Evolutionary conservation across 805 yeast genomes (phyloP), one percentile per base, ranked within the genome.

Genomic region (Nadsonia fulvescens): DNA sequence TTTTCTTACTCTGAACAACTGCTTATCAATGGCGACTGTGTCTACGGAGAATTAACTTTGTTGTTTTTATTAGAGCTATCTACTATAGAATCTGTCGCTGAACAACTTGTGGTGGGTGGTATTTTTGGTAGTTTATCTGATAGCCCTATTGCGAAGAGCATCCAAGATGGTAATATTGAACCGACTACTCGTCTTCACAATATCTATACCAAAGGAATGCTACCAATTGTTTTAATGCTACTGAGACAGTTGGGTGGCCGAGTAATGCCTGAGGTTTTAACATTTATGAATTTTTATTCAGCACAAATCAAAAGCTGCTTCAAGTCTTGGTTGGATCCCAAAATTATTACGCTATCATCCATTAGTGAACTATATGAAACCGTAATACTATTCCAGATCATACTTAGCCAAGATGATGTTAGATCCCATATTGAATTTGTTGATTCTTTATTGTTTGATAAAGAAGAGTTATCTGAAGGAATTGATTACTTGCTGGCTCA

Each of bases 181-280:
- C 61, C 76, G 2, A 58, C 56, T 19, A 40, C 49, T 1, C 62
- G 64, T 24, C 49, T 76, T 32, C 86, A 82, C 44, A 60, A 64
- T 27, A 54, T 77, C n/a, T 83, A 95, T 95, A 63, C 69, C n/a
- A 69, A 72, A 39, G 93, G 93, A 1, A 49, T 83, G 10, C 53
- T 83, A 15, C 70, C 89, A 0, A 64, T 78, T 4, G 51, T 75
- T 12, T 50, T 78, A 25, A 53, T 65, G 1, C 47, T 78, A 9
- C 42, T 79, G 20, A 58, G 70, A 14, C 63, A 60, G 25, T 65
- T 81, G 32, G 86, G 86, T 1, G 60, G 61, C 1, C 57, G 66
- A 22, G 54, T 74, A 2, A 37, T 73, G 1, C 70, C 79, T 3
- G 89, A 79, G 31, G 51, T 70, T 5, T 62, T 74, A 32, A 51